Evolutionary conservation across 257 asterid genomes (phyloP).

Genomic region (Thymus quinquecostatus): DNA sequence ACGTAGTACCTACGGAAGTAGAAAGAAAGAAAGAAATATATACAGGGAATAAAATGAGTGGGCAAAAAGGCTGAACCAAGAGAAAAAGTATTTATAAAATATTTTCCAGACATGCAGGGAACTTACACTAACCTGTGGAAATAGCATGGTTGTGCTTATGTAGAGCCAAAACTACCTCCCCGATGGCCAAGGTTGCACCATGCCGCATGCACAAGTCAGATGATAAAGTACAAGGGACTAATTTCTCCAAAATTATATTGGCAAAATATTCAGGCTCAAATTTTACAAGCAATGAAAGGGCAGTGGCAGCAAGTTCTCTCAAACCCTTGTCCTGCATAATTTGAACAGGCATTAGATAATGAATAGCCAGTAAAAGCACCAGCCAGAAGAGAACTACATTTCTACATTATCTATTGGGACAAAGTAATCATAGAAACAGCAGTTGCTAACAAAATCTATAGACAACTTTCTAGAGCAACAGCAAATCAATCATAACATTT

Average conservation of each 20-base stretch:
- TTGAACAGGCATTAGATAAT: conserved; percentile 29
- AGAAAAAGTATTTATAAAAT: background rate
- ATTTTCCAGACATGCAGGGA: conserved; percentile 20
- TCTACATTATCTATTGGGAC: background rate
- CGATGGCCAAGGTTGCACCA: conserved; percentile 93
- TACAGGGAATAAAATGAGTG: no score
- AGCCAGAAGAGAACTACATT: conserved; percentile 30
- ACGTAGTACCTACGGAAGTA: no score
- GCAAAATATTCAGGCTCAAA: conserved; percentile 86
- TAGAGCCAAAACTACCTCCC: conserved; percentile 85
- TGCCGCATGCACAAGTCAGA: conserved; percentile 97
- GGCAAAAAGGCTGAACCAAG: no score
- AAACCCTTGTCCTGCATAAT: conserved; percentile 81
- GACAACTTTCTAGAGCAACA: conserved; percentile 8
- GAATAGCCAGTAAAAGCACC: conserved; percentile 25
- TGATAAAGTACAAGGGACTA: conserved; percentile 83
- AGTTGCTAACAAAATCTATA: conserved; percentile 12
- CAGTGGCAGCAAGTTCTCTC: conserved; percentile 93
- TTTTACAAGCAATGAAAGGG: conserved; percentile 82
- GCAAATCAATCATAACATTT: conserved; percentile 1
- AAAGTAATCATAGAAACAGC: conserved; percentile 11
- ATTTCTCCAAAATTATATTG: conserved; percentile 57
- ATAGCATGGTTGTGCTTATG: conserved; percentile 59
- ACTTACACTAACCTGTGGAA: conserved; percentile 59
- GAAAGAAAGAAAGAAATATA: no score